phyloP scores from a whole-genome alignment of 148 eudicot genomes.

The Fagopyrum esculentum region DNA sequence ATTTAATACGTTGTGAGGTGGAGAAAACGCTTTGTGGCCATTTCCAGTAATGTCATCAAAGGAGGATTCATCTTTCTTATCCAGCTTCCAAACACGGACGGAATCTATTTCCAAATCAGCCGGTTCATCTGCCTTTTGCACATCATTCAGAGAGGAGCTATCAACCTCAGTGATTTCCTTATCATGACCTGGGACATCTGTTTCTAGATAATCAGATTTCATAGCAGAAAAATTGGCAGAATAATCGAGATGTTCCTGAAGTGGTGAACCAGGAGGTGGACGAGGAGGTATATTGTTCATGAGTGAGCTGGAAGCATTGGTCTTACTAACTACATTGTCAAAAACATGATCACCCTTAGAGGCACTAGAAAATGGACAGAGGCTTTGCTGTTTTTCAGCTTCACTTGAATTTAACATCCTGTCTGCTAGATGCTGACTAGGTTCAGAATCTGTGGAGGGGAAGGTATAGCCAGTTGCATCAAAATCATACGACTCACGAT shows the following conservation, averaged over 20 bases:
- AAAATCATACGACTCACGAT: constrained; percentile 36
- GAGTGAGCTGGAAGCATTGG: constrained; percentile 7
- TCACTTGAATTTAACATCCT: constrained; percentile 22
- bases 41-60: constrained; percentile 28
- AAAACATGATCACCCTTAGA: constrained; percentile 35
- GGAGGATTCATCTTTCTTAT: constrained; percentile 31
- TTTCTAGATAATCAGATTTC: constrained; percentile 22
- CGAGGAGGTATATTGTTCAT: neutral
- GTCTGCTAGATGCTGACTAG: constrained; percentile 22
- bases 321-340: constrained; percentile 21
- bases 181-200: constrained; percentile 23
- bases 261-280: constrained; percentile 36
- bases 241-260: constrained; percentile 28
- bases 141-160: constrained; percentile 25
- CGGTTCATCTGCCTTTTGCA: constrained; percentile 25
- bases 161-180: constrained; percentile 23
- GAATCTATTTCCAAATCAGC: constrained; percentile 43
- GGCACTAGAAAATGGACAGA: constrained; percentile 32
- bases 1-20: constrained; percentile 25
- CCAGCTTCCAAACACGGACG: constrained; percentile 22
- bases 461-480: constrained; percentile 31
- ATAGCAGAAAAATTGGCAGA: constrained; percentile 17
- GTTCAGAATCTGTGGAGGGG: constrained; percentile 30
- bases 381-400: constrained; percentile 26
- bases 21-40: constrained; percentile 26